Conservation (phyloP, 805 yeast genomes). For the Metschnikowia peoriensis region DNA sequence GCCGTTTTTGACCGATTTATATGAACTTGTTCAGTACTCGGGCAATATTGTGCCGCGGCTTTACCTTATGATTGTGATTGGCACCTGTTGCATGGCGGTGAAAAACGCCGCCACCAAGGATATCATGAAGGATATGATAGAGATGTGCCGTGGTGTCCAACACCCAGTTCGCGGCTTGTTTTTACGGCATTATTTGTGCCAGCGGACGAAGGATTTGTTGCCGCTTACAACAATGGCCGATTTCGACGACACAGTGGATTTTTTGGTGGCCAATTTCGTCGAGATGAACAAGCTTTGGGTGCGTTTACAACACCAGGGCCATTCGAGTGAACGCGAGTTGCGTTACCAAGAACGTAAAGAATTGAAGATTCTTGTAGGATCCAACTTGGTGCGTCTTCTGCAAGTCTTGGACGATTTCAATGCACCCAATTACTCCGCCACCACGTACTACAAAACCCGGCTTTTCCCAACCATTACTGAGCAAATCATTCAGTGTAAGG, state of each 20-base stretch:
- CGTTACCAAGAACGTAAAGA: slow-evolving; percentile 81
- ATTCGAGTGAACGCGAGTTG: slow-evolving; percentile 72
- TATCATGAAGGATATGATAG: slow-evolving; percentile 92
- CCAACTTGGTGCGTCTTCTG: slow-evolving; percentile 83
- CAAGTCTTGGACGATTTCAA: slow-evolving; percentile 77
- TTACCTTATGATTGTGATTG: slow-evolving; percentile 93
- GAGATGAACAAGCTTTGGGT: slow-evolving; percentile 99
- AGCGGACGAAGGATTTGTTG: slow-evolving; percentile 68
- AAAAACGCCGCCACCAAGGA: slow-evolving; percentile 80
- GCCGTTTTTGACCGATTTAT: slow-evolving; percentile 71
- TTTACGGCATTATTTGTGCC: slow-evolving; percentile 83
- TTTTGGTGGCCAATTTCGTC: slow-evolving; percentile 80
- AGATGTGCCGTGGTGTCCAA: slow-evolving; percentile 96
- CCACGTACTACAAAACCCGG: slow-evolving; percentile 39
- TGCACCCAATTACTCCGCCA: slow-evolving; percentile 33
- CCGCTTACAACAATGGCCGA: slow-evolving; percentile 42
- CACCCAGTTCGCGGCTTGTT: slow-evolving; percentile 92
- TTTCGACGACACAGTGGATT: slow-evolving; percentile 68
- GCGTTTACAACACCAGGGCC: slow-evolving; percentile 93
- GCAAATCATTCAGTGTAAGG: slow-evolving; percentile 90
- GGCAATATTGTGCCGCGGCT: slow-evolving; percentile 91
- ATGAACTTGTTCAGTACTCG: slow-evolving; percentile 92
- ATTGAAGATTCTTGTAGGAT: slow-evolving; percentile 87
- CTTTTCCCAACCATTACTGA: slow-evolving; percentile 81
- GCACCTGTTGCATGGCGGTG: slow-evolving; percentile 79